Percentiles rank a stretch among this genome's conserved stretches.
Evolutionary conservation across 345 rosid species (phyloP).

Genomic region (Cardamine chenopodiifolia): DNA sequence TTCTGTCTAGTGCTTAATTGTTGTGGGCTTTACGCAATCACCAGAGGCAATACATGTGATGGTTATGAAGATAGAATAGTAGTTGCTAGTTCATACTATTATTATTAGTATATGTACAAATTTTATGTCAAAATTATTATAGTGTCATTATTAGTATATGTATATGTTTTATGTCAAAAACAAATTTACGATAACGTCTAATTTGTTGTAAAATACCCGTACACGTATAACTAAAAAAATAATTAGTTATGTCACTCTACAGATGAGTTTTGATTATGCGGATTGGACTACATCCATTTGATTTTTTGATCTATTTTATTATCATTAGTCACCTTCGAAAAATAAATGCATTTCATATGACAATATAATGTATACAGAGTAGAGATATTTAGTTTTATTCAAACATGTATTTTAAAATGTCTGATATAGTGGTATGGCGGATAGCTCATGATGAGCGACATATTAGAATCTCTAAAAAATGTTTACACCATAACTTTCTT

Average conservation of each 20-base stretch:
- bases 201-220: neutral
- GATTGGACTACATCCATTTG: neutral
- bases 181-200: neutral
- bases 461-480: too few species aligned
- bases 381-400: neutral
- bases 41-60: neutral
- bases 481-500: neutral
- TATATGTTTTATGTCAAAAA: neutral
- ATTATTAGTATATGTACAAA: too few species aligned
- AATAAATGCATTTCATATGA: neutral
- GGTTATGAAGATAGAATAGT: neutral
- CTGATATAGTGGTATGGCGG: too few species aligned
- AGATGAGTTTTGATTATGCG: neutral
- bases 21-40: slow-evolving; percentile 3
- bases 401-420: too few species aligned
- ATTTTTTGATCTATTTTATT: neutral
- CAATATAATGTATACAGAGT: neutral
- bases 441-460: too few species aligned
- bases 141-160: neutral
- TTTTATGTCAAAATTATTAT: too few species aligned
- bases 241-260: neutral
- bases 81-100: neutral
- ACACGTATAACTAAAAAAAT: neutral
- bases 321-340: neutral
- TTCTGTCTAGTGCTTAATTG: neutral